These are phyloP conservation scores for Moesziomyces sp. DNA, from an alignment of 1,284 basidiomycete species.

Conservation along the genomic window DNA sequence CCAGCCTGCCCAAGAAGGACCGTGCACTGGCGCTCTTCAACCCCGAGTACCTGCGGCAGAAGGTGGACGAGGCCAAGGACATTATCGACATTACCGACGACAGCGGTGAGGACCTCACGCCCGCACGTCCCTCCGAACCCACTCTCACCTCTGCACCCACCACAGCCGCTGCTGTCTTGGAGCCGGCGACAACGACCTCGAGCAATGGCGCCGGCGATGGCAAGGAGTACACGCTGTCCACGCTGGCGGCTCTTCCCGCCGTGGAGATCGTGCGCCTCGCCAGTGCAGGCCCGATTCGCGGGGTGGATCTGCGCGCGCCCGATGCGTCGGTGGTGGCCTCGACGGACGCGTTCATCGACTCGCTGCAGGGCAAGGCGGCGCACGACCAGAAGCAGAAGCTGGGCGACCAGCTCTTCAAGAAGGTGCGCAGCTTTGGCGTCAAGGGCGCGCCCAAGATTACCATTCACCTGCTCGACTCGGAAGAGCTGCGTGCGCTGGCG, in stretches of 20 bases:
- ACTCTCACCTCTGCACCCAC: not conserved
- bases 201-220: no score
- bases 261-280: slow-evolving; percentile 74
- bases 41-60: slow-evolving; percentile 78
- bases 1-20: slow-evolving; percentile 85
- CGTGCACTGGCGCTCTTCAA: slow-evolving; percentile 90
- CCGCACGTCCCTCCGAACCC: not conserved
- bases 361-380: slow-evolving; percentile 74
- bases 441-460: slow-evolving; percentile 74
- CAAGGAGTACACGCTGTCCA: slow-evolving; percentile 57
- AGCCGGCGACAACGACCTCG: not conserved
- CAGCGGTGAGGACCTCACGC: slow-evolving; percentile 24
- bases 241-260: slow-evolving; percentile 76
- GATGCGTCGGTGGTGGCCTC: slow-evolving; percentile 76
- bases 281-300: slow-evolving; percentile 69
- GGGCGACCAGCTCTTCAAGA: slow-evolving; percentile 73
- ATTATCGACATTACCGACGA: slow-evolving; percentile 71
- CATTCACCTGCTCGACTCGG: slow-evolving; percentile 81
- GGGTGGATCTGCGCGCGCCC: slow-evolving; percentile 76
- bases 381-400: slow-evolving; percentile 79
- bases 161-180: slow-evolving; percentile 13
- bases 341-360: slow-evolving; percentile 82
- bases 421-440: slow-evolving; percentile 80
- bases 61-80: slow-evolving; percentile 82
- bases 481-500: slow-evolving; percentile 82